Evolutionary conservation across 2,329 filamentous ascomycete genomes (phyloP).

Genomic region (Pestalotiopsis sp.): DNA sequence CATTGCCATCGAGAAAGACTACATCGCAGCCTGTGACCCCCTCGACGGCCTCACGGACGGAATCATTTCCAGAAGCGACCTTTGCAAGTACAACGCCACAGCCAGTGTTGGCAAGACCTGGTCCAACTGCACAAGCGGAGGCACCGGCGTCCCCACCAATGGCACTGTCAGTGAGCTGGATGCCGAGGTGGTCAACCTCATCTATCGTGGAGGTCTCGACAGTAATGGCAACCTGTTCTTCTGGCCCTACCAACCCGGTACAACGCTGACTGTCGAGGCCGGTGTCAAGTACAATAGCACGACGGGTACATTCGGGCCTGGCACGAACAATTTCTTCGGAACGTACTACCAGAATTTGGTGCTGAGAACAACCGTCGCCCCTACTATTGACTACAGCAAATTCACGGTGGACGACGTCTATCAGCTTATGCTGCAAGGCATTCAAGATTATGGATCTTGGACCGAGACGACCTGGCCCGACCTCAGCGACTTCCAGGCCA

Average conservation of each 20-base stretch:
- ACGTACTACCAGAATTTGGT: constrained; percentile 18
- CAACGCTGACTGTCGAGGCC: constrained; percentile 30
- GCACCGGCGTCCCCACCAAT: constrained; percentile 26
- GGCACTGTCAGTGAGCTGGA: constrained; percentile 33
- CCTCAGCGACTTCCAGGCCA: constrained; percentile 48
- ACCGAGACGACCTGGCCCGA: constrained; percentile 57
- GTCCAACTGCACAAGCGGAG: constrained; percentile 26
- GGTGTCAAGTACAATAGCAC: constrained; percentile 28
- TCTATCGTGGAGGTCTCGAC: constrained; percentile 34
- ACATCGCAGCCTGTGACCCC: constrained; percentile 6
- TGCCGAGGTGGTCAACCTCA: constrained; percentile 31
- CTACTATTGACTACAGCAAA: constrained; percentile 47
- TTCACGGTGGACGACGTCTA: constrained; percentile 46
- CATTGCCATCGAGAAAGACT: neutral
- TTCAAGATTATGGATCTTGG: constrained; percentile 45
- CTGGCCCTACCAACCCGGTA: constrained; percentile 33
- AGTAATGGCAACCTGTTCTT: constrained; percentile 33
- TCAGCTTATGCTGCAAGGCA: no score
- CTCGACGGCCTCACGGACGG: constrained; percentile 5
- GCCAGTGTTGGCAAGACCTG: constrained; percentile 25
- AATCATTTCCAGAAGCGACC: neutral
- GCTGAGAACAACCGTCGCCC: constrained; percentile 42
- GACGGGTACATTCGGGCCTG: constrained; percentile 38
- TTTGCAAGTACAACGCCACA: constrained; percentile 15
- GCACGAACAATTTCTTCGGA: constrained; percentile 37